These are phyloP conservation scores for Posidonia australis DNA, from an alignment of 106 monocot genomes.

Conservation along the genomic window DNA sequence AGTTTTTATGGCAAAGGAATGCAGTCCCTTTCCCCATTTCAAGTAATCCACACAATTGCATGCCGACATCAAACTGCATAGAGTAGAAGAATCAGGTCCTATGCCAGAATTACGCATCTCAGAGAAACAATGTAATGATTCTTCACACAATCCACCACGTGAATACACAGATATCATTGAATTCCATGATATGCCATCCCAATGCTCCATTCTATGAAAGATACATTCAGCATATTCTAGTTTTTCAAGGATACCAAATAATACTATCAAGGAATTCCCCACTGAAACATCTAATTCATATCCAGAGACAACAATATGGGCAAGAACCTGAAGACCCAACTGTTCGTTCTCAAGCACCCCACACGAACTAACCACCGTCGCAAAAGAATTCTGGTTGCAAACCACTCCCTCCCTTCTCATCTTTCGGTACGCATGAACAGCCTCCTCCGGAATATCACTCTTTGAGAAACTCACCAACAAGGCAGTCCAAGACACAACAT, in stretches of 20 bases:
- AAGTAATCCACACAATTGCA: conserved; percentile 29
- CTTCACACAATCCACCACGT: conserved; percentile 32
- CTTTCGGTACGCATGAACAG: conserved; percentile 35
- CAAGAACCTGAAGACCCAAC: conserved; percentile 44
- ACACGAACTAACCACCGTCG: conserved; percentile 59
- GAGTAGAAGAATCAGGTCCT: conserved; percentile 52
- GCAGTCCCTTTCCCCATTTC: conserved; percentile 49
- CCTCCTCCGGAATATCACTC: conserved; percentile 40
- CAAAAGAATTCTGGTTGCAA: conserved; percentile 63
- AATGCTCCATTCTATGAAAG: conserved; percentile 36
- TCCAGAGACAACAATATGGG: conserved; percentile 59
- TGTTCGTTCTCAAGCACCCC: conserved; percentile 34
- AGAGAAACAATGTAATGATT: conserved; percentile 41
- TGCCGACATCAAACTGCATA: conserved; percentile 54
- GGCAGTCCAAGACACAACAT: conserved; percentile 93
- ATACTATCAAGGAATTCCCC: conserved; percentile 49
- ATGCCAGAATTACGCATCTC: conserved; percentile 34
- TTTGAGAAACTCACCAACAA: conserved; percentile 49
- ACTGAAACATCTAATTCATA: conserved; percentile 51
- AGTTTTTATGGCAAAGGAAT: conserved; percentile 38
- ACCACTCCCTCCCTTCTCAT: conserved; percentile 55
- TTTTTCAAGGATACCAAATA: conserved; percentile 48
- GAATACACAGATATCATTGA: conserved; percentile 64
- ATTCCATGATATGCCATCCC: conserved; percentile 82
- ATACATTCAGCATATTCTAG: conserved; percentile 35